Conservation (phyloP, 257 asterid species). For the Solanum sparsipilum region DNA sequence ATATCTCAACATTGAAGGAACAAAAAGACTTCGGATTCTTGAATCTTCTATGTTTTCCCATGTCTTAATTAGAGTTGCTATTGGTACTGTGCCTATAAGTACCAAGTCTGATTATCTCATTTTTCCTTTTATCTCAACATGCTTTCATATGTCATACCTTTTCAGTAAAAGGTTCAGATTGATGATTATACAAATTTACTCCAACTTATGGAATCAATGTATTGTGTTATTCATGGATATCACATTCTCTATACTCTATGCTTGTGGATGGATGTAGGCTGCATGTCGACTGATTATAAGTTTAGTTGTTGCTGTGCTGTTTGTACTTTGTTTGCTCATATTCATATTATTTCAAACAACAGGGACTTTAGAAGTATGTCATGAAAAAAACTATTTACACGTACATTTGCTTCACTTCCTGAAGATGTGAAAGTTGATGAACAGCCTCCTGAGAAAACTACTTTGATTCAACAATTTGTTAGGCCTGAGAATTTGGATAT, state of each 20-base stretch:
- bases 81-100: not conserved
- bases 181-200: not conserved
- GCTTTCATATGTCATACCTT: not conserved
- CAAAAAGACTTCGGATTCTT: not conserved
- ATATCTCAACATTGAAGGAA: not conserved
- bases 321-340: not conserved
- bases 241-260: not conserved
- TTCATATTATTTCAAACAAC: slow-evolving; percentile 15
- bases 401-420: slow-evolving; percentile 67
- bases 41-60: not conserved
- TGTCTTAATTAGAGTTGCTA: not conserved
- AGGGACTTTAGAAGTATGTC: slow-evolving; percentile 88
- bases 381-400: slow-evolving; percentile 66
- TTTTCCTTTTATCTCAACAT: not conserved
- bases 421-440: slow-evolving; percentile 74
- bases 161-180: not conserved
- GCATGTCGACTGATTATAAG: not conserved
- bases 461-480: slow-evolving; percentile 71
- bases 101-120: not conserved
- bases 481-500: slow-evolving; percentile 84
- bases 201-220: not conserved
- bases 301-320: not conserved
- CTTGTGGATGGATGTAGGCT: not conserved
- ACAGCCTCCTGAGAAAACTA: slow-evolving; percentile 59
- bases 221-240: not conserved